Conservation (phyloP, 306 rosid genomes). For the Inga leiocalycina region DNA sequence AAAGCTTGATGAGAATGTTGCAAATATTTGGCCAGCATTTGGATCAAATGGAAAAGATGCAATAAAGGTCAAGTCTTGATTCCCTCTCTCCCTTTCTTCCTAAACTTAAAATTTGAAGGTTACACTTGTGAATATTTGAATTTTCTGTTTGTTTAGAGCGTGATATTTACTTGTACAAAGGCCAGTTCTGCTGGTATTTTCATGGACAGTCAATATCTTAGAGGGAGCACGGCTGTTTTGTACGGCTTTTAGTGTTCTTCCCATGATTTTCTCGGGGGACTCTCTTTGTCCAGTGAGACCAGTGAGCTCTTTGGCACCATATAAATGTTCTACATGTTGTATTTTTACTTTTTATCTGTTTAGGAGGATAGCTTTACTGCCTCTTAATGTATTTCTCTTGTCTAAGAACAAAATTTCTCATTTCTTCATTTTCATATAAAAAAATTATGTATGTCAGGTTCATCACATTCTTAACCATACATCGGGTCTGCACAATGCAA, state of each 20-base stretch:
- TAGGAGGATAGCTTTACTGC: not conserved
- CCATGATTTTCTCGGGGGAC: not conserved
- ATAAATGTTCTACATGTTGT: not conserved
- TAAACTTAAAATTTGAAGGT: slow-evolving; percentile 4
- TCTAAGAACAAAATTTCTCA: not conserved
- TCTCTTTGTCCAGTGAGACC: not conserved
- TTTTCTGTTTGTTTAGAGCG: not conserved
- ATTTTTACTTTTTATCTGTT: not conserved
- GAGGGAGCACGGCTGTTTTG: not conserved
- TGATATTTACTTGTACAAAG: not conserved
- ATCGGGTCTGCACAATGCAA: slow-evolving; percentile 94
- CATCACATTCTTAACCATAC: slow-evolving; percentile 98
- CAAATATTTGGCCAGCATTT: slow-evolving; percentile 91
- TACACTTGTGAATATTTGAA: slow-evolving; percentile 10
- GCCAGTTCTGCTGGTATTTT: not conserved
- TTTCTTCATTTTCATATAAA: not conserved
- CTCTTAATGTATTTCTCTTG: not conserved
- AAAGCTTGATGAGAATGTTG: slow-evolving; percentile 76
- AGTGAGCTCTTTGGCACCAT: not conserved
- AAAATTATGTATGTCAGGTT: slow-evolving; percentile 53
- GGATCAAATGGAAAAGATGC: slow-evolving; percentile 74
- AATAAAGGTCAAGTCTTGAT: slow-evolving; percentile 65
- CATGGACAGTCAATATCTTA: not conserved
- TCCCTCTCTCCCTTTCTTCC: slow-evolving; percentile 6
- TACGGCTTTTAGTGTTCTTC: slow-evolving; percentile 1